Evolutionary conservation across 2,329 filamentous ascomycete species (phyloP), one percentile per base, ranked within the genome.

Genomic region (Alternaria sp.): DNA sequence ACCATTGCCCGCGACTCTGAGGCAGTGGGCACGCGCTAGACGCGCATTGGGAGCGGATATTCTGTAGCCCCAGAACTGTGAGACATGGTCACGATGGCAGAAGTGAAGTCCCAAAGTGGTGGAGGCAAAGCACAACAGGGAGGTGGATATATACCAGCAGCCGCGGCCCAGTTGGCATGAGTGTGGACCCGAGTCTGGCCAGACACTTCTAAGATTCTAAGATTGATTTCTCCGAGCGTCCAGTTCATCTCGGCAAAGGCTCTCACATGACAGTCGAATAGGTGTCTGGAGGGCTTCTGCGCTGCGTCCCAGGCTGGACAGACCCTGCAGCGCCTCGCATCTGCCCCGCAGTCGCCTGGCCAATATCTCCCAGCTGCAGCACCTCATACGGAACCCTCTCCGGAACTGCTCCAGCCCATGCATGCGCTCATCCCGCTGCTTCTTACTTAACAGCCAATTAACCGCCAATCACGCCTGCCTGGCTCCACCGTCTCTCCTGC

Each of bases 401-500:
- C 70, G 70, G 57, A 56, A 36, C 25, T 43, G 40, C 43, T n/a
- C 26, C 13, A 44, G 61, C 56, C 46, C 59, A 66, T 61, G 55
- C 63, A 50, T 71, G 68, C 60, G 46, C 63, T 68, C 64, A 57
- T 61, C 56, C 65, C 62, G 69, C 64, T 66, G 59, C 59, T 61
- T 57, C 55, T 59, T 65, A 60, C 65, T 69, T 61, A 62, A 68
- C 57, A 55, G 51, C 21, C 59, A 58, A 64, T 68, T 57, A 62
- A 58, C 69, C 67, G 67, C 71, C 70, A 73, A 73, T 72, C 63
- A 71, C 64, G 50, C n/a, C 52, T 13, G 23, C 58, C 32, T 57
- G 44, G 12, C 17, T 50, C 28, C 47, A 45, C 30, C 51, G 43
- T 43, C 40, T 46, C 56, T 58, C 56, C 26, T 47, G 40, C 43